Evolutionary conservation across 2,329 filamentous ascomycete genomes (phyloP), one percentile per base, ranked within the genome.

Genomic region (Colletotrichum aenigma): DNA sequence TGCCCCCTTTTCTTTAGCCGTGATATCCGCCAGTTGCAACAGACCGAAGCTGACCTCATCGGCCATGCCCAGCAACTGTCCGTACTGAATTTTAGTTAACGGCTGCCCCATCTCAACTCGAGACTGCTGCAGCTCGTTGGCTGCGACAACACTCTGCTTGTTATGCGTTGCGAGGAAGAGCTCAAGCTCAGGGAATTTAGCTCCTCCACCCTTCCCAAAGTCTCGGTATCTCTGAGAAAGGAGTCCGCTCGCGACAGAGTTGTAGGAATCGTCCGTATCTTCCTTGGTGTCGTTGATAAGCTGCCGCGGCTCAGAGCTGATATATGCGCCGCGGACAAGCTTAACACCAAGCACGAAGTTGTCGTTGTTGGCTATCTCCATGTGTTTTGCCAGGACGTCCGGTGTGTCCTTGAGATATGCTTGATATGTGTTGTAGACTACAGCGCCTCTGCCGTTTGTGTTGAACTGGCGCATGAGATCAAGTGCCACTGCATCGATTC

Each of bases 111-210:
- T 86, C 78, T 88, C 87, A 74, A 90, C 86, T 38, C 93, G 84
- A 18, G 84, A 86, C 24, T 89, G 89, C 18, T 90, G 90, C 66
- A 86, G 87, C 24, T 88, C 85, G 13, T 98, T 93, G 5, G 94
- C 94, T 52, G 90, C 89, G 64, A 91, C 36, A 0, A 66, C 62
- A 21, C 62, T 66, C 0, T 52, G 62, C 36, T 66, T 90, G 82
- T 98, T 98, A 86, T 98, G 96, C 2, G 94, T 94, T 13, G 95
- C 96, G n/a, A 98, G 88, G 28, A 98, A 91, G 21, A 98, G 80
- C 79, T 88, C 88, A 12, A 93, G 62, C 8, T 48, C 88, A 3
- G 83, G 83, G 0, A 93, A 93, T 80, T 92, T 94, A 66, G 70
- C 85, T 84, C 77, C 84, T 0, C 32, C 68, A 10, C 77, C 80